phyloP scores from a whole-genome alignment of 2,329 filamentous ascomycete genomes.

The Aspergillus candidus region DNA sequence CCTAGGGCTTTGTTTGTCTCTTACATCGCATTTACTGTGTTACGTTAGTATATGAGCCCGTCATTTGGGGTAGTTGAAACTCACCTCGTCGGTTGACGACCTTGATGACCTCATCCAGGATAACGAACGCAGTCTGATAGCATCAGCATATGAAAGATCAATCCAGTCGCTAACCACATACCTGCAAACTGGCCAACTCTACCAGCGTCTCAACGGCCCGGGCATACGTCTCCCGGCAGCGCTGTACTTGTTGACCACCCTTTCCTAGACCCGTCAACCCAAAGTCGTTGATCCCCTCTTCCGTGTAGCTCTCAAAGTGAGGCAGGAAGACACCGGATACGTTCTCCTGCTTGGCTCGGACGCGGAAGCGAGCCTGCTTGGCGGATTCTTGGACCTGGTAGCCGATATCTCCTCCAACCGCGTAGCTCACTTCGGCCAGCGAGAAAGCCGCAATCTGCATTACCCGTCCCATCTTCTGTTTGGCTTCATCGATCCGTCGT shows the following conservation, averaged over 20 bases:
- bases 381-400: slow-evolving; percentile 98
- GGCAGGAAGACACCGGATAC: slow-evolving; percentile 94
- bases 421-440: slow-evolving; percentile 93
- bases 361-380: slow-evolving; percentile 83
- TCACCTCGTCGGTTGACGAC: slow-evolving; percentile 90
- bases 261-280: slow-evolving; percentile 92
- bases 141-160: slow-evolving; percentile 10
- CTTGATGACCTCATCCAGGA: slow-evolving; percentile 97
- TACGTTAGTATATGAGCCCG: slow-evolving; percentile 18
- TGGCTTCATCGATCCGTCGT: slow-evolving; percentile 93
- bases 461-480: slow-evolving; percentile 97
- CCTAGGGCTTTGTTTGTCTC: slow-evolving; percentile 22
- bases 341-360: slow-evolving; percentile 95
- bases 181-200: slow-evolving; percentile 85
- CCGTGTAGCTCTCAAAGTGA: slow-evolving; percentile 83
- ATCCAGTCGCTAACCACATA: slow-evolving; percentile 24
- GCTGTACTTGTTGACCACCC: slow-evolving; percentile 93
- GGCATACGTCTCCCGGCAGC: slow-evolving; percentile 91
- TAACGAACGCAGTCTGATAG: slow-evolving; percentile 81
- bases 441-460: slow-evolving; percentile 99
- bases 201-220: slow-evolving; percentile 93
- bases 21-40: slow-evolving; percentile 82
- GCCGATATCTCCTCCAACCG: slow-evolving; percentile 87
- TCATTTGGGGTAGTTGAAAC: slow-evolving; percentile 15
- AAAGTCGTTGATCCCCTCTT: slow-evolving; percentile 91